A percentile compares a stretch with the other conserved stretches of the same genome.
Conservation (phyloP, 2,329 filamentous ascomycete species). For the Fusarium brevicatenulatum region DNA sequence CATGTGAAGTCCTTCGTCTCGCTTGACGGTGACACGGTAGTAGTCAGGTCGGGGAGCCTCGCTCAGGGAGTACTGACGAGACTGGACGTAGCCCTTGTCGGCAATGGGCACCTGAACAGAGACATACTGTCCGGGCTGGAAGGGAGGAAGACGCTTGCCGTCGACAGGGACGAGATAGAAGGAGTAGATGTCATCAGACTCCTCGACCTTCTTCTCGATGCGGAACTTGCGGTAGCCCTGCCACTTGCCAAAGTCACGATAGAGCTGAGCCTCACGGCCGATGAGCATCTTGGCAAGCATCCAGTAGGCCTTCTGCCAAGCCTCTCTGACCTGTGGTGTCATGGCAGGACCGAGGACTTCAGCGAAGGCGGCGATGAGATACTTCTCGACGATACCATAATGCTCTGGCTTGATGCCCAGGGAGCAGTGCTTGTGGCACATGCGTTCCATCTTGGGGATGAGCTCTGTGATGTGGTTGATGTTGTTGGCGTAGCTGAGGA, state of each 20-base stretch:
- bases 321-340: constrained; percentile 70
- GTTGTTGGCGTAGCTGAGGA: constrained; percentile 77
- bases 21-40: constrained; percentile 78
- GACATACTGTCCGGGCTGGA: constrained; percentile 78
- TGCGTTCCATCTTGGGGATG: constrained; percentile 63
- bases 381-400: constrained; percentile 75
- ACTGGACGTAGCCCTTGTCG: constrained; percentile 67
- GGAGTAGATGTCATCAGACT: constrained; percentile 75
- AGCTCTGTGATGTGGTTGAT: constrained; percentile 71
- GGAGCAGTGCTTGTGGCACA: constrained; percentile 79
- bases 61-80: constrained; percentile 78
- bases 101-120: constrained; percentile 70
- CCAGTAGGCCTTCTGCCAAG: constrained; percentile 79
- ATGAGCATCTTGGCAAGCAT: constrained; percentile 79
- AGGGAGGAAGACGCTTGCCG: constrained; percentile 67
- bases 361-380: constrained; percentile 74
- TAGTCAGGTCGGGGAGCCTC: constrained; percentile 69
- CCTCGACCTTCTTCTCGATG: constrained; percentile 71
- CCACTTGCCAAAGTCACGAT: constrained; percentile 71
- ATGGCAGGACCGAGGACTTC: constrained; percentile 72
- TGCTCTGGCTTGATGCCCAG: constrained; percentile 75
- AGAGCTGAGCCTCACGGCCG: constrained; percentile 70
- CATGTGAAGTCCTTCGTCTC: constrained; percentile 64
- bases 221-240: constrained; percentile 73
- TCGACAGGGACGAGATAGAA: constrained; percentile 76